These are phyloP conservation scores for Peltaster fructicola DNA, from an alignment of 2,329 filamentous ascomycete genomes.

Conservation along the genomic window DNA sequence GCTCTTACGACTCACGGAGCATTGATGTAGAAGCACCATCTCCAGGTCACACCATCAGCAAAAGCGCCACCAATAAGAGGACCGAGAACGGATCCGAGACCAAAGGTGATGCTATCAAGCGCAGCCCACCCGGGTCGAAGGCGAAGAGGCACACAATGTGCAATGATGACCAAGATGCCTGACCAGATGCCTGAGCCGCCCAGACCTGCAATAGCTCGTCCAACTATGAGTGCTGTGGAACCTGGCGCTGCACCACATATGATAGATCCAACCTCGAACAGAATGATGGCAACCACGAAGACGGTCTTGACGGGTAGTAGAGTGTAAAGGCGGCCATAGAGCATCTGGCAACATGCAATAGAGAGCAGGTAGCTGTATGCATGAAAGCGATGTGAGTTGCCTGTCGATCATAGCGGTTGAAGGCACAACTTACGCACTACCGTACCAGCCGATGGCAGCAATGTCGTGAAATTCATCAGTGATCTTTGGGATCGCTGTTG, in stretches of 20 bases:
- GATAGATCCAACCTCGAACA: constrained; percentile 32
- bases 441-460: constrained; percentile 19
- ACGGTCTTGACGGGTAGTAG: constrained; percentile 27
- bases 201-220: constrained; percentile 29
- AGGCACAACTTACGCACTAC: constrained; percentile 1
- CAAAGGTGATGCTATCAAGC: constrained; percentile 28
- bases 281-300: constrained; percentile 23
- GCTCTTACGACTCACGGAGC: too few species aligned
- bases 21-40: constrained; percentile 37
- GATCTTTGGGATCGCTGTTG: constrained; percentile 19
- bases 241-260: constrained; percentile 31
- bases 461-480: constrained; percentile 21
- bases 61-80: constrained; percentile 23
- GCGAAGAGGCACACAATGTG: constrained; percentile 25
- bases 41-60: constrained; percentile 10
- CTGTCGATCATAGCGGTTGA: neutral
- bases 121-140: constrained; percentile 29
- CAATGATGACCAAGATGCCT: constrained; percentile 28
- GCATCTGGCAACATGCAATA: constrained; percentile 25
- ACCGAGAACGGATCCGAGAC: constrained; percentile 27
- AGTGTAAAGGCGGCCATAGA: constrained; percentile 29
- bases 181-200: constrained; percentile 31
- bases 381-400: neutral
- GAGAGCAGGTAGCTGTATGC: constrained; percentile 28
- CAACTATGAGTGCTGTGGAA: constrained; percentile 30